Evolutionary conservation across 805 yeast species (phyloP).

Genomic region (Naumovozyma baii): DNA sequence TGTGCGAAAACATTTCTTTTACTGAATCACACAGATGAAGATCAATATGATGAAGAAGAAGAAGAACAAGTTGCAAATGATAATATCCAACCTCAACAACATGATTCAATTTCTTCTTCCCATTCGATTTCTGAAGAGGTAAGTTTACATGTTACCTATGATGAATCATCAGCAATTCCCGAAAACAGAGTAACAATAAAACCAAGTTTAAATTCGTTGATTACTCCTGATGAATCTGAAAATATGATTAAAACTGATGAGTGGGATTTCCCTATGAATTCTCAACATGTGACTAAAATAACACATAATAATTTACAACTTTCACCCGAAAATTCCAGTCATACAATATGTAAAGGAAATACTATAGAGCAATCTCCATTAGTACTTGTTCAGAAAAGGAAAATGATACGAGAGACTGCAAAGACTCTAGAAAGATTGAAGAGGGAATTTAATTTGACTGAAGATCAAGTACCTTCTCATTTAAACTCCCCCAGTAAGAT

Average conservation of each 20-base stretch:
- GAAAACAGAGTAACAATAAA: background rate
- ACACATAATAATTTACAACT: slow-evolving; percentile 1
- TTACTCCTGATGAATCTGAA: slow-evolving; percentile 14
- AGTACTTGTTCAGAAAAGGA: slow-evolving; percentile 18
- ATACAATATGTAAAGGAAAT: background rate
- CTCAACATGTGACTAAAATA: slow-evolving; percentile 2
- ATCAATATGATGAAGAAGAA: slow-evolving; percentile 1
- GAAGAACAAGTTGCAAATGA: slow-evolving; percentile 3
- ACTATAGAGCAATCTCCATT: slow-evolving; percentile 18
- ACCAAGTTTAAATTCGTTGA: slow-evolving; percentile 5
- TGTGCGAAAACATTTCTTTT: slow-evolving; percentile 24
- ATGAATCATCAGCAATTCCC: background rate
- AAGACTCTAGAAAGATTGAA: slow-evolving; percentile 10
- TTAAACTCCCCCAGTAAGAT: background rate
- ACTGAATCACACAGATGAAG: slow-evolving; percentile 13
- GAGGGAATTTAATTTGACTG: slow-evolving; percentile 8
- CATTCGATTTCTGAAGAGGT: slow-evolving; percentile 2
- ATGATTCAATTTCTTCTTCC: slow-evolving; percentile 1
- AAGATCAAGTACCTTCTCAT: background rate
- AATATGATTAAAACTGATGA: slow-evolving; percentile 8
- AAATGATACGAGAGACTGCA: slow-evolving; percentile 14
- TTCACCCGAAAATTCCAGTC: slow-evolving; percentile 3
- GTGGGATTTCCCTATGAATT: slow-evolving; percentile 9
- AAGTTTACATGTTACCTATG: background rate
- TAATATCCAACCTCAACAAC: too few species aligned